Base-by-base conservation (phyloP, 192 early-diverging fungal genomes). In the Backusella tarrabulga region DNA sequence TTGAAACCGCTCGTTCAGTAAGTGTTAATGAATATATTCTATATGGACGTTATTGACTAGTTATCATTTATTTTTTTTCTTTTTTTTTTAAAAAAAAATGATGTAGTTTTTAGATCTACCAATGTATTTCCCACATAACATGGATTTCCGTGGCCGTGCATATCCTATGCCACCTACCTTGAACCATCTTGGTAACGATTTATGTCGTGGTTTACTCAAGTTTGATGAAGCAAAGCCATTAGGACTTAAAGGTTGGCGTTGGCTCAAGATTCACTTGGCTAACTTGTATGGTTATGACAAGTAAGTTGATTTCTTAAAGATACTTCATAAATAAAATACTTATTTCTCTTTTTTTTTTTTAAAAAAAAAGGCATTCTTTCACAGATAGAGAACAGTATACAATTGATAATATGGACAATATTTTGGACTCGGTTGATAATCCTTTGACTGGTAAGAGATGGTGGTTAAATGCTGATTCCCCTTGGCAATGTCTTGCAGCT, bases 81-180 rank as follows among this genome's bases (percentile, higher is more conserved):
- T 76, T 32, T 71, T 40, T 40, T 40, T 40, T 1, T 0, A 40
- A 14, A 44, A n/a, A 50, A 50, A 44, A 50, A 50, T n/a, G 19
- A 66, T 36, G 34, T 81, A 95, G 92, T 97, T 96, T 77, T 77
- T 95, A 35, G 91, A 94, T 74, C 87, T 95, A 63, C 89, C 89
- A 2, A 95, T 99, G 88, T 99, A 93, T 85, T 99, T 98, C 83
- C 97, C 97, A 19, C 97, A 99, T 84, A 97, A 96, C 79, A 80
- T 98, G 75, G 97, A 99, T 83, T 99, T 99, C 88, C 91, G 97
- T 67, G 97, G 97, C 29, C 93, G 97, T 72, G 97, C 97, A 5
- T 99, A 99, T 77, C 96, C 97, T 56, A 97, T 99, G 40, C 97
- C 97, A 35, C 92, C 94, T 8, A 91, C 95, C 74, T 90, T 99